Conservation (phyloP, 148 eudicot species). For the Spergularia bocconei region DNA sequence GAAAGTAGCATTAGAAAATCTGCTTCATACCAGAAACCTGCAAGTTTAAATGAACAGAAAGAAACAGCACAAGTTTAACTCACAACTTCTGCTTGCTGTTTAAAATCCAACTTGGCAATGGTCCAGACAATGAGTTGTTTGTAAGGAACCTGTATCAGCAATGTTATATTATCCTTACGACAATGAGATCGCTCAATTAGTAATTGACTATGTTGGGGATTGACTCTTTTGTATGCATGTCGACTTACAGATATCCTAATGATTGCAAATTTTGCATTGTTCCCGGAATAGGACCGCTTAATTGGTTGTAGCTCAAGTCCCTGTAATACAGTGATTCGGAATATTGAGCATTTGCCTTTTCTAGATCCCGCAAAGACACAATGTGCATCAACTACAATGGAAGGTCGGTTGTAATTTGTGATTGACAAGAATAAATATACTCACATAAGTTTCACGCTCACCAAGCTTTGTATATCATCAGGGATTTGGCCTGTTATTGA, state of each 20-base stretch:
- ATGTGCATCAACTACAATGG: background rate
- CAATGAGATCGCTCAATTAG: background rate
- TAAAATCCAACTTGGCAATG: conserved; percentile 49
- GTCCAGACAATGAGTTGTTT: conserved; percentile 60
- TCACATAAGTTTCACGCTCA: conserved; percentile 30
- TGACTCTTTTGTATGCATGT: background rate
- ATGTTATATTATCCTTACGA: background rate
- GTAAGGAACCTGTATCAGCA: conserved; percentile 47
- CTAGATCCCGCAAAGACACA: background rate
- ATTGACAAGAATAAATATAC: conserved; percentile 5
- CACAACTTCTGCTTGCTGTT: conserved; percentile 36
- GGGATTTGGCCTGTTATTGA: conserved; percentile 52
- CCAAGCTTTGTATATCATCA: conserved; percentile 33
- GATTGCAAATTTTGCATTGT: conserved; percentile 23
- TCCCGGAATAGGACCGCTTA: conserved; percentile 46
- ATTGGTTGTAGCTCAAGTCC: conserved; percentile 54
- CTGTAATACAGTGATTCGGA: conserved; percentile 28
- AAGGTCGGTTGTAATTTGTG: background rate
- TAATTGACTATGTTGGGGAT: background rate
- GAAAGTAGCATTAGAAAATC: background rate
- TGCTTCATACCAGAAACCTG: background rate
- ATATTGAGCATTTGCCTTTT: background rate
- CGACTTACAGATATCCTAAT: conserved; percentile 36
- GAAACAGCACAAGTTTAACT: conserved; percentile 18
- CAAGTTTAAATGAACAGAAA: background rate